phyloP scores from a whole-genome alignment of 306 rosid genomes.

The Hylodesmum podocarpum region DNA sequence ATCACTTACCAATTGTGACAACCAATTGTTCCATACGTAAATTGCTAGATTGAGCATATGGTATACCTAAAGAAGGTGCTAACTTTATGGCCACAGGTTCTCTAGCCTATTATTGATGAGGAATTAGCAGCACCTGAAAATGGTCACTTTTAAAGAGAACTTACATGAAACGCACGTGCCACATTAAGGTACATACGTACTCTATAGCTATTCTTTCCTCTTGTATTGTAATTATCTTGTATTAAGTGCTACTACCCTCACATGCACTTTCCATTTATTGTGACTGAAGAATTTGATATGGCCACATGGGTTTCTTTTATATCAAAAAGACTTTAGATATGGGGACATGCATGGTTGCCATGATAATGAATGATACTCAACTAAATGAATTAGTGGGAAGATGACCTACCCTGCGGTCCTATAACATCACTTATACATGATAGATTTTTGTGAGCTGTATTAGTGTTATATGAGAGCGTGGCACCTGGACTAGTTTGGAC shows the following conservation, averaged over 20 bases:
- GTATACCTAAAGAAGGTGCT: background rate
- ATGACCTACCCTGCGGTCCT: constrained; percentile 35
- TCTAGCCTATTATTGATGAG: background rate
- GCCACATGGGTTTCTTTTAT: constrained; percentile 24
- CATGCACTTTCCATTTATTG: constrained; percentile 36
- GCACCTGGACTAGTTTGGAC: constrained; percentile 10
- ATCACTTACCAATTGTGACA: too few relatives aligned
- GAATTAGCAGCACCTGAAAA: constrained; percentile 11
- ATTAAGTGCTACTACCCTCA: constrained; percentile 3
- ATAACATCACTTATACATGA: background rate
- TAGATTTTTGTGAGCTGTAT: background rate
- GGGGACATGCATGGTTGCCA: background rate
- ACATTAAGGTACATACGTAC: background rate
- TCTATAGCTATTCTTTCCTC: too few relatives aligned
- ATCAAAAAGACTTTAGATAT: background rate
- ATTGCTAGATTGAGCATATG: background rate
- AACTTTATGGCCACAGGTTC: constrained; percentile 12
- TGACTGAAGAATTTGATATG: constrained; percentile 19
- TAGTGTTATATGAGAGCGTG: background rate
- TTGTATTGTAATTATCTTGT: background rate
- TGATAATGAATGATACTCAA: constrained; percentile 25
- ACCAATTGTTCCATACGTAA: too few relatives aligned
- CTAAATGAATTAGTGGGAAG: constrained; percentile 33
- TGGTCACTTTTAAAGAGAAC: constrained; percentile 1
- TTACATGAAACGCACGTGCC: constrained; percentile 30